Evolutionary conservation across 768 basidiomycete genomes (phyloP), one percentile per base, ranked within the genome.

Genomic region (Fomitopsis serialis): DNA sequence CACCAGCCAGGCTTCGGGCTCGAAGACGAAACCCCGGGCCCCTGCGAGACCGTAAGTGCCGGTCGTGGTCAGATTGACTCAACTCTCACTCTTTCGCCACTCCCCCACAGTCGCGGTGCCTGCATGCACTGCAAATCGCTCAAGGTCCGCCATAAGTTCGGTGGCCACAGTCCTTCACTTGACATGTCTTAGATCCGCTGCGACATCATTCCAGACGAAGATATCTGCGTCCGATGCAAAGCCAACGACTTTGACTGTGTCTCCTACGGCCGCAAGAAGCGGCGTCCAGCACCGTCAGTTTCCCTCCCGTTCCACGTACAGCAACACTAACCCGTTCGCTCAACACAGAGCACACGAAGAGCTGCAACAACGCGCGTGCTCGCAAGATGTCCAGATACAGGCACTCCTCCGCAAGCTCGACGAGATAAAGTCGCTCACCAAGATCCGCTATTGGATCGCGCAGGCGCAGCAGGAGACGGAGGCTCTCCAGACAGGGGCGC

Each of bases 231-330:
- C 45, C 68, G 80, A 22, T 83, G 81, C 54, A 74, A 71, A 50
- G 66, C 68, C 25, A 76, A 75, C 42, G 72, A 74, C 48, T 70
- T 78, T 49, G 64, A 71, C 50, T 83, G 81, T 55, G 63, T 72
- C 24, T 63, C 76, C 4, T 72, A 78, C 37, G 69, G 63, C 42
- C 73, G 81, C 51, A 83, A 83, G 68, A 81, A 79, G 61, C 75
- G 81, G 36, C 79, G 80, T 63, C 68, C 77, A 52, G 80, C 80
- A 43, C 78, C 78, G 80, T 80, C 66, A 51, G 79, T 64, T 19
- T 27, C 21, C 24, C 10, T 37, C 32, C 11, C 46, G 15, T 17
- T 40, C 4, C 37, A 5, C 37, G 15, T 6, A 5, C 37, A 40
- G 8, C 37, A 15, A 17, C 15, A 40, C 7, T 17, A 7, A 15